A percentile compares a stretch with the other conserved stretches of the same genome.
Conservation (phyloP, 805 yeast species). For the Wickerhamiella sergipiensis region DNA sequence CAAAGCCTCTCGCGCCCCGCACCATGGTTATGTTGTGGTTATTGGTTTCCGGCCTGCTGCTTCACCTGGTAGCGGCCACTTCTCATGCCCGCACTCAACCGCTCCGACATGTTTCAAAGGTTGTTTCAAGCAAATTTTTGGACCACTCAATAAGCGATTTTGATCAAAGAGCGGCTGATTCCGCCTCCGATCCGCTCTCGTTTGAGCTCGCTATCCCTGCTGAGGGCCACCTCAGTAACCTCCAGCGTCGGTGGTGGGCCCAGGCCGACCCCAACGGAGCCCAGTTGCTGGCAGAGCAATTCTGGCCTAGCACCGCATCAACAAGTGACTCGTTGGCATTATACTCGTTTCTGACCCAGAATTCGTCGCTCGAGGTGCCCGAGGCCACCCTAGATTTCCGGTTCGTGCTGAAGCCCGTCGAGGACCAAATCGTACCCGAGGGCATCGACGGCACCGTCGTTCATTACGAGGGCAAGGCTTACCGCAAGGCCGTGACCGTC, state of each 20-base stretch:
- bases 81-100: background rate
- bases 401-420: conserved; percentile 15
- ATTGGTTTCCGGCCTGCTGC: background rate
- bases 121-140: background rate
- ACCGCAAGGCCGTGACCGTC: conserved; percentile 14
- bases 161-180: background rate
- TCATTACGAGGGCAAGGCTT: conserved; percentile 19
- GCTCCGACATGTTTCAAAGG: background rate
- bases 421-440: conserved; percentile 4
- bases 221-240: conserved; percentile 12
- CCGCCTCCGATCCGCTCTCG: background rate
- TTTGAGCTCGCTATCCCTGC: conserved; percentile 15
- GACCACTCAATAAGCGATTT: background rate
- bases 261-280: conserved; percentile 17
- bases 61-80: background rate
- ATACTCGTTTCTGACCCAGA: conserved; percentile 15
- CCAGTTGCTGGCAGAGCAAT: background rate
- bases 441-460: conserved; percentile 3
- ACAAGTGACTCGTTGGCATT: conserved; percentile 12
- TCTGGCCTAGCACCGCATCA: background rate
- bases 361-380: conserved; percentile 17
- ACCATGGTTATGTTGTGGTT: background rate
- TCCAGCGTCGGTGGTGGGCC: conserved; percentile 20
- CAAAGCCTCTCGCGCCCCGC: background rate
- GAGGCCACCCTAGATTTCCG: conserved; percentile 11